Base-by-base conservation (phyloP, 192 early-diverging fungal species). In the Rhizophagus sp. region DNA sequence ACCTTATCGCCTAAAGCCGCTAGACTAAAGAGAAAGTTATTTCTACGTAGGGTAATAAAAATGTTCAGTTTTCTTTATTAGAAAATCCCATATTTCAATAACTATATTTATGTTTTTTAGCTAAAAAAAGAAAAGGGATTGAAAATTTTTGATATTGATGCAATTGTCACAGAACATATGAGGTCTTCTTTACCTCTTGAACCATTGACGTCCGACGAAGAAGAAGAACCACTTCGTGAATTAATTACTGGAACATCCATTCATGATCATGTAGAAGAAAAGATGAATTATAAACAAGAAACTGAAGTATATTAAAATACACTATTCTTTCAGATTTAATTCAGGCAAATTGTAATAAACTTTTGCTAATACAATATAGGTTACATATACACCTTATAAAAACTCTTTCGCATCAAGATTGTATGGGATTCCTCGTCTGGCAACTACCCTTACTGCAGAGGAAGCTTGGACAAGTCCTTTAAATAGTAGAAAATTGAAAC, bases 371-470 rank as follows among this genome's bases (percentile, higher is more conserved):
- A 71, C 82, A 17, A 80, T 84, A 73, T 73, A 82, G 61, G 82
- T 91, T 17, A 81, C 81, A 47, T 73, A 75, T 15, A 95, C 93
- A 5, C 87, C 90, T 0, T 95, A 93, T 68, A 81, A 73, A 11
- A 88, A 92, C 30, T 95, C 95, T 15, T 95, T 97, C 86, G 89
- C 90, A 25, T 94, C 90, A 7, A 82, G 95, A 62, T 82, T 97
- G 24, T 81, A 89, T 81, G 95, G 96, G 9, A 81, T 82, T 15
- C 89, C 89, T 17, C 86, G 88, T 17, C 81, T 87, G 47, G 78
- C 83, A 41, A 81, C 80, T 75, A 93, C 91, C 39, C 81, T 93
- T 64, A 92, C 92, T 13, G 77, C 87, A 8, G 83, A 83, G 9
- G 86, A 88, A 17, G 63, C 92, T 6, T 86, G 86, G 81, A 81